A percentile compares a stretch with the other conserved stretches of the same genome.
These are phyloP conservation scores for Nicotiana sylvestris DNA, from an alignment of 257 asterid species.

Conservation along the genomic window DNA sequence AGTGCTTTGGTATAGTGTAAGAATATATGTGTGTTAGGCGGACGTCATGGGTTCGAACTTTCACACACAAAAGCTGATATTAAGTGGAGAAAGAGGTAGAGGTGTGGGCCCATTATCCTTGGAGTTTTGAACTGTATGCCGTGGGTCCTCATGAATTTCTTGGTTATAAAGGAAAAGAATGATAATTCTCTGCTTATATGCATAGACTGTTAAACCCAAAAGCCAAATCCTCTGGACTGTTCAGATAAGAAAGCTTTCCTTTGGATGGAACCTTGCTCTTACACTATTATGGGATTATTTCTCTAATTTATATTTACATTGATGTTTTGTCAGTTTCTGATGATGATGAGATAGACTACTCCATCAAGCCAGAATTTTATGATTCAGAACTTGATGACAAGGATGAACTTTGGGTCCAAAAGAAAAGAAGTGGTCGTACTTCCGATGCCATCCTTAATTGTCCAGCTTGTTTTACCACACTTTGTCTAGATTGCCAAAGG, in stretches of 20 bases:
- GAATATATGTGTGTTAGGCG: no score
- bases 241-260: no score
- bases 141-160: no score
- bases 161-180: no score
- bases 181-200: no score
- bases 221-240: background rate
- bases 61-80: no score
- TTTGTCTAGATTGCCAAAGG: constrained; percentile 91
- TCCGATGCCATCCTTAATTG: constrained; percentile 91
- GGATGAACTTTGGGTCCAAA: constrained; percentile 74
- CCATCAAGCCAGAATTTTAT: constrained; percentile 74
- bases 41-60: no score
- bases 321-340: constrained; percentile 50
- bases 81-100: no score
- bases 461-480: constrained; percentile 96
- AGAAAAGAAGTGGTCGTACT: constrained; percentile 50
- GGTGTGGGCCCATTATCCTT: no score
- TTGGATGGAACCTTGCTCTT: background rate
- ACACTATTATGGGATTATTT: background rate
- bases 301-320: background rate
- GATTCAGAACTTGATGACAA: constrained; percentile 65
- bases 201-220: background rate
- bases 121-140: no score
- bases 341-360: constrained; percentile 90
- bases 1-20: background rate